Base-by-base conservation (phyloP, 2,329 filamentous ascomycete species). In the Penicillium sp. region DNA sequence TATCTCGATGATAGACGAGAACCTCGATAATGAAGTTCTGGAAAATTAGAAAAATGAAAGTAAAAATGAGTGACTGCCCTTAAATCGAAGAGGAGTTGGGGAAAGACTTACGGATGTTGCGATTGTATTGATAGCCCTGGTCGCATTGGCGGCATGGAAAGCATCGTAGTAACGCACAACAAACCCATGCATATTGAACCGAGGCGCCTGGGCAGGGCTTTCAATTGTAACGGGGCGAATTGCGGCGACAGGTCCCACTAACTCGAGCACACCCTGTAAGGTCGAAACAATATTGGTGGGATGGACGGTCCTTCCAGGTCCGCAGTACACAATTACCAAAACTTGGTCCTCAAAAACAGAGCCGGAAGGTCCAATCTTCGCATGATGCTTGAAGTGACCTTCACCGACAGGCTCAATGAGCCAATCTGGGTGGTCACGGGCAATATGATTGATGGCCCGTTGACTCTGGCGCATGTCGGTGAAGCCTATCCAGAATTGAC, bases 401-500 rank as follows among this genome's bases (percentile, higher is more conserved):
- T 49, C 47, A 12, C 33, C 33, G 8, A 49, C 33, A 26, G 47
- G 47, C 22, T 49, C 47, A 40, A 49, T n/a, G n/a, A 20, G 26
- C 47, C 47, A 49, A 26, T 11, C 26, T 25, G 47, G 29, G 15
- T 49, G 20, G 4, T 41, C 33, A 6, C n/a, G 20, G 20, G 25
- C n/a, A 26, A 49, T n/a, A 23, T 20, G 22, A 5, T n/a, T n/a
- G 14, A 26, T 26, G 14, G 23, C 33, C 15, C 33, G 15, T 40
- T 49, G 47, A 6, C 50, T 49, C 4, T 60, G 52, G 4, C 48
- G n/a, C 9, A 48, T 22, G 20, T 60, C 56, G 1, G 31, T 25
- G 25, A 60, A 56, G 0, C 43, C 48, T n/a, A 60, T 23, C 27
- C 44, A 46, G 23, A 58, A 54, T 2, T 27, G 33, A 22, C 58